A percentile compares a stretch with the other conserved stretches of the same genome.
Conservation (phyloP, 495 filamentous ascomycete genomes). For the Aspergillus bertholletiae region DNA sequence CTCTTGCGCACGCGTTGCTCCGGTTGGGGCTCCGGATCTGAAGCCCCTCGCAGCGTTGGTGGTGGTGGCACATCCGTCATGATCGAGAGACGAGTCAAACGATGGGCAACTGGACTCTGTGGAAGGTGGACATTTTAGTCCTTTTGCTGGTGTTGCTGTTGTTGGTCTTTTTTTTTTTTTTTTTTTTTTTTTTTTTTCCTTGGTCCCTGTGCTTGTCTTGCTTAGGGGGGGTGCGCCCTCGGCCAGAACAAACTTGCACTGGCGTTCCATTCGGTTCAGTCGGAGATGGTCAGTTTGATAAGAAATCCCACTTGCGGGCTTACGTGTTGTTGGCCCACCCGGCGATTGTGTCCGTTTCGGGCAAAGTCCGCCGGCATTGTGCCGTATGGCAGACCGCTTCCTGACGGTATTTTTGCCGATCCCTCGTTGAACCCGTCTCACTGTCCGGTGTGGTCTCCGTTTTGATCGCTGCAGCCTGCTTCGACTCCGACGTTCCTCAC, state of each 20-base stretch:
- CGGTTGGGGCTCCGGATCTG: conserved; percentile 8
- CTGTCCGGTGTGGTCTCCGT: no score
- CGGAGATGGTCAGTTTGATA: not conserved
- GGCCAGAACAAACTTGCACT: not conserved
- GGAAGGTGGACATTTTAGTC: not conserved
- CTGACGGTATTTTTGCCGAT: no score
- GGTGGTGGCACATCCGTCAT: conserved; percentile 4
- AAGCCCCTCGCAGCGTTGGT: not conserved
- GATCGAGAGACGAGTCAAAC: not conserved
- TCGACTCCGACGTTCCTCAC: no score
- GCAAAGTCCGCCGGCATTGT: conserved; percentile 6
- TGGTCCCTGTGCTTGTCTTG: not conserved
- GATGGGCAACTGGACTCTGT: not conserved
- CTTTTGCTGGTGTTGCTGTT: no score
- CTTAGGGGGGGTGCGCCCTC: no score
- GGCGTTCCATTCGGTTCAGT: not conserved
- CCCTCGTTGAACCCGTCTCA: no score
- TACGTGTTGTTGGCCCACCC: not conserved
- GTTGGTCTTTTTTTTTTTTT: no score
- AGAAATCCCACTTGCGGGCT: not conserved
- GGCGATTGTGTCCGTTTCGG: not conserved
- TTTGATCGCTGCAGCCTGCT: no score
- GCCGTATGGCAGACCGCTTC: no score
- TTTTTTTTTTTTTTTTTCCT: not conserved
- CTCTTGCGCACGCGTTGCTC: conserved; percentile 37